A percentile compares a stretch with the other conserved stretches of the same genome.
Conservation (phyloP, 371 early-diverging fungal species). For the Batkoa obscura region DNA sequence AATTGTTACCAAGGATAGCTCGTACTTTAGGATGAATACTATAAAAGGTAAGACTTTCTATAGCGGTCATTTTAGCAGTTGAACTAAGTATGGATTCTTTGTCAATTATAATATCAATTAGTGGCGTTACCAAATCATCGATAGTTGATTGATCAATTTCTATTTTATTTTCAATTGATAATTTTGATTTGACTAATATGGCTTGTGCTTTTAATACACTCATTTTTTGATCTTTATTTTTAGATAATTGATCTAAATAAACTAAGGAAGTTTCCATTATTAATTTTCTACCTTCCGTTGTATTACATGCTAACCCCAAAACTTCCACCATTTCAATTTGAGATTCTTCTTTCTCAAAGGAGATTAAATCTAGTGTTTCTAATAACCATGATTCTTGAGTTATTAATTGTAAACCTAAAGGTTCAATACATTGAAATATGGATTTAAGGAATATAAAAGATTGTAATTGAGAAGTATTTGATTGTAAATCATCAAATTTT, state of each 20-base stretch:
- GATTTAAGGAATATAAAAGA: neutral
- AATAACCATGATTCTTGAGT: neutral
- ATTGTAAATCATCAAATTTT: neutral
- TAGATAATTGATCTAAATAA: neutral
- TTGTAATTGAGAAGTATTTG: neutral
- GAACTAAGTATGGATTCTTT: neutral
- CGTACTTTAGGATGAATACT: neutral
- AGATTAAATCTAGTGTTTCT: neutral
- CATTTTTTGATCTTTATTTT: neutral
- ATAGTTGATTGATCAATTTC: neutral
- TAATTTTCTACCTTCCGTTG: neutral
- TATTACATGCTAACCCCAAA: neutral
- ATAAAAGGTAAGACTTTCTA: neutral
- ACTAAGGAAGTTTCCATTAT: neutral
- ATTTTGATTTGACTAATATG: neutral
- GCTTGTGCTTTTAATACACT: neutral
- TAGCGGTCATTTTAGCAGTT: neutral
- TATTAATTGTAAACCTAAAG: neutral
- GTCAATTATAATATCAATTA: neutral
- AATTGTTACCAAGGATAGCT: neutral
- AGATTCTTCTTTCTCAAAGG: neutral
- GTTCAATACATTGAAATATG: neutral
- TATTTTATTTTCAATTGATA: neutral
- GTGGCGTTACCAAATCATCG: neutral
- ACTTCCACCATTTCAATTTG: neutral